phyloP scores from a whole-genome alignment of 345 rosid genomes.

The thale cress (Arabidopsis thaliana) region TAIR10.1 NC_003070.9:464501-465000 shows the following conservation, averaged over 20 bases:
- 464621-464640: too few relatives aligned
- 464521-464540: constrained; percentile 42
- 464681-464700: background rate
- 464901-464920: background rate
- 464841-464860: constrained; percentile 11
- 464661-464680: background rate
- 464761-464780: constrained; percentile 54
- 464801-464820: constrained; percentile 59
- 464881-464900: background rate
- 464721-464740: too few relatives aligned
- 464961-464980: constrained; percentile 5
- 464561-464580: background rate
- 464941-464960: constrained; percentile 27
- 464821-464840: constrained; percentile 38
- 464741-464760: background rate
- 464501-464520: constrained; percentile 61
- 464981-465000: constrained; percentile 24
- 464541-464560: constrained; percentile 15
- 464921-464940: constrained; percentile 3
- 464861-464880: constrained; percentile 28
- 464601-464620: background rate
- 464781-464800: constrained; percentile 72
- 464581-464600: background rate
- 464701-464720: background rate
- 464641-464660: background rate